These are phyloP conservation scores for Aspergillus conjunctus DNA, from an alignment of 495 filamentous ascomycete species.

Conservation along the genomic window DNA sequence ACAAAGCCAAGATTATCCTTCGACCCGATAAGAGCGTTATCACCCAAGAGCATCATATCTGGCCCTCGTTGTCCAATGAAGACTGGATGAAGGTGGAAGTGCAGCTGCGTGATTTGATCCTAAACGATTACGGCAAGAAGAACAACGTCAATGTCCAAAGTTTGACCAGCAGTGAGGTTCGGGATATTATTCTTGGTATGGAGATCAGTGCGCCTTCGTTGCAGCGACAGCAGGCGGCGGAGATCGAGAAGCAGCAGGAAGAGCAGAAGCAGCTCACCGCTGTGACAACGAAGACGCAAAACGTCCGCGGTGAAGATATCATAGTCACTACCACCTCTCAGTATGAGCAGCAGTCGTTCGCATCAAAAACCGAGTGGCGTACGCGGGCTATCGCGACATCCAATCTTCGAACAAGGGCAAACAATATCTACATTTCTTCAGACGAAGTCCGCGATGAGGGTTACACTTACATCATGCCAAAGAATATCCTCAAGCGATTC, in stretches of 20 bases:
- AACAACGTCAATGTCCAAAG: constrained; percentile 99
- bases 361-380: constrained; percentile 98
- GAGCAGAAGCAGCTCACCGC: constrained; percentile 96
- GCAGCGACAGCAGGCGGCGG: constrained; percentile 97
- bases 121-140: constrained; percentile 99
- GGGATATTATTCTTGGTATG: constrained; percentile 99
- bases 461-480: constrained; percentile 96
- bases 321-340: constrained; percentile 97
- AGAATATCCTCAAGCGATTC: constrained; percentile 98
- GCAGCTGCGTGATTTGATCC: constrained; percentile 89
- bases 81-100: constrained; percentile 99
- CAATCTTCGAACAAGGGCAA: constrained; percentile 90
- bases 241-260: constrained; percentile 98
- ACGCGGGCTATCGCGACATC: constrained; percentile 95
- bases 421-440: constrained; percentile 98
- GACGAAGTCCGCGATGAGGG: constrained; percentile 83
- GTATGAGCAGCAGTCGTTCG: constrained; percentile 96
- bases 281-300: constrained; percentile 97
- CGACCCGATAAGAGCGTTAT: constrained; percentile 99
- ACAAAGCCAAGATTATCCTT: constrained; percentile 96
- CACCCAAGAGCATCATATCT: constrained; percentile 98
- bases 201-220: constrained; percentile 97
- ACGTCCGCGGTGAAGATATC: constrained; percentile 96
- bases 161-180: constrained; percentile 93
- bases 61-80: constrained; percentile 92